Evolutionary conservation across 257 asterid genomes (phyloP).

Genomic region (Leonotis leonurus): DNA sequence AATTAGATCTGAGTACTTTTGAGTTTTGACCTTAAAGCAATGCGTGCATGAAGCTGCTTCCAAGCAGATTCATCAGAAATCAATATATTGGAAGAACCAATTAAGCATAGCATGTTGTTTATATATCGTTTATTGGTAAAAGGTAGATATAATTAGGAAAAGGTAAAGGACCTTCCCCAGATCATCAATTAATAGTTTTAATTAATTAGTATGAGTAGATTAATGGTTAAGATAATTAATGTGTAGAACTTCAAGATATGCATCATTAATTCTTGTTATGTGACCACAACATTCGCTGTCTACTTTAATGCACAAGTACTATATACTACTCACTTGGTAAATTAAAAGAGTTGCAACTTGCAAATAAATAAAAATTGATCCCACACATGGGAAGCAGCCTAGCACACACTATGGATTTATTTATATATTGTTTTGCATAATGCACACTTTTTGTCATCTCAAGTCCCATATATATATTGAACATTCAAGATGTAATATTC

Average conservation of each 20-base stretch:
- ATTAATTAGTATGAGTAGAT: too few relatives aligned
- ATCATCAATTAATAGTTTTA: too few relatives aligned
- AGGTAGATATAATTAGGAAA: too few relatives aligned
- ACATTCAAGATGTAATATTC: constrained; percentile 8
- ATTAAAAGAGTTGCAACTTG: not conserved
- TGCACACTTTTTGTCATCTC: not conserved
- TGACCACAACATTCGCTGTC: constrained; percentile 10
- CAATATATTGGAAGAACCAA: not conserved
- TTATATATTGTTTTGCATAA: not conserved
- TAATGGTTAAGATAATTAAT: too few relatives aligned
- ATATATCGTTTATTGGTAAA: too few relatives aligned
- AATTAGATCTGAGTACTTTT: not conserved
- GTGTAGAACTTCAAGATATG: constrained; percentile 7
- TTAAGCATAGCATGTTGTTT: not conserved
- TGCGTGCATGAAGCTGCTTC: constrained; percentile 1
- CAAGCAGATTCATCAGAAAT: not conserved
- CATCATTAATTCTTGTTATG: not conserved
- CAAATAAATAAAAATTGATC: not conserved
- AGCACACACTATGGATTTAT: constrained; percentile 1
- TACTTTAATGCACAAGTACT: constrained; percentile 6
- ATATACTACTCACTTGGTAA: not conserved
- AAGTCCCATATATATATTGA: not conserved
- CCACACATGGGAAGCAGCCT: constrained; percentile 29
- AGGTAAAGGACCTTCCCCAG: not conserved
- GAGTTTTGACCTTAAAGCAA: not conserved